Base-by-base conservation (phyloP, 352 stramenopile species). In the Globisporangium cylindrosporum region DNA sequence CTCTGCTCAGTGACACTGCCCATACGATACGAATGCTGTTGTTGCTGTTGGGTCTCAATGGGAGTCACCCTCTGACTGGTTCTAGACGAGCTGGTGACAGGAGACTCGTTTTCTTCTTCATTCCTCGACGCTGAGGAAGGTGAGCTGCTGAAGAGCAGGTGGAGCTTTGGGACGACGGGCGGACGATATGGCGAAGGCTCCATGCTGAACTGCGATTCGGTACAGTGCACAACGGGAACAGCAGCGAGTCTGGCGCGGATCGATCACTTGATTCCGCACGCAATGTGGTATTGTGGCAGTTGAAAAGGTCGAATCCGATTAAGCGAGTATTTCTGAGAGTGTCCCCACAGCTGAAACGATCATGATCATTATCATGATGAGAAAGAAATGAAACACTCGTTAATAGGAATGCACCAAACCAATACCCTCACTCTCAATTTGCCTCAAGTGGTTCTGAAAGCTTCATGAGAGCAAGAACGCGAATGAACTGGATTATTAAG, bases 101-200 rank as follows among this genome's bases (percentile, higher is more conserved):
- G 36, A 15, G 34, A 46, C 5, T 18, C 32, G n/a, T 56, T 18
- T 12, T 64, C 60, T 18, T 55, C 41, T 18, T 68, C 41, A 15
- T 9, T 62, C 38, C 22, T 34, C 5, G 34, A 27, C 29, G 53
- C 3, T 12, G 8, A 27, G 3, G 51, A 20, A 3, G 22, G 18
- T 12, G 46, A 49, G 5, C 8, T 4, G 7, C 27, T 6, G 3
- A 67, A 67, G 54, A 72, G 27, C 54, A 72, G 29, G 29, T 72
- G 67, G 41, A 72, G 67, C 46, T 72, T 67, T 4, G 67, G 60
- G 27, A 72, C 60, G 10, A 64, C 46, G 8, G 32, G 24, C 8
- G 53, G 41, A 4, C 67, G 59, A 34, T 55, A 56, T 14, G 60
- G 46, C 4, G 67, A 60, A 3, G 67, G 67, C 60, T 72, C 67